A percentile compares a stretch with the other conserved stretches of the same genome.
phyloP scores from a whole-genome alignment of 495 filamentous ascomycete species.

The Aspergillus baeticus region DNA sequence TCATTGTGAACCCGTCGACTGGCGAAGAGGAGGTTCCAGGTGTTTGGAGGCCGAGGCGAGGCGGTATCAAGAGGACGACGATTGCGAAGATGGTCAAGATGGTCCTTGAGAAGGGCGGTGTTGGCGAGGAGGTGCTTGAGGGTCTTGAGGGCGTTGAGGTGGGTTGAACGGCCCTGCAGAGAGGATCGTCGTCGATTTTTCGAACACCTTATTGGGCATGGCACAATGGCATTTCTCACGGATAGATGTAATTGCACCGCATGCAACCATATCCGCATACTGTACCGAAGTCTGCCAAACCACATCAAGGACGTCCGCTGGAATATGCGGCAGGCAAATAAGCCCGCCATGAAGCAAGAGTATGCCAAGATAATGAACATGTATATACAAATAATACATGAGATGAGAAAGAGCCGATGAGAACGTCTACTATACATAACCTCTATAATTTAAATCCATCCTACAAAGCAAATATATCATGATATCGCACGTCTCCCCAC shows the following conservation, averaged over 20 bases:
- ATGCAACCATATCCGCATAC: background rate
- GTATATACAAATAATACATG: slow-evolving; percentile 16
- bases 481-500: background rate
- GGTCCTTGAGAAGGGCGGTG: slow-evolving; percentile 66
- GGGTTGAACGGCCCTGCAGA: slow-evolving; percentile 22
- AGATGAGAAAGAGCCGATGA: background rate
- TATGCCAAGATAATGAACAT: slow-evolving; percentile 9
- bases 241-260: background rate
- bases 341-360: background rate
- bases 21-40: slow-evolving; percentile 60
- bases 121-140: slow-evolving; percentile 80
- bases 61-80: slow-evolving; percentile 68
- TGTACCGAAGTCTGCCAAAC: no score
- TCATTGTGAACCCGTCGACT: slow-evolving; percentile 24
- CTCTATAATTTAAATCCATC: background rate
- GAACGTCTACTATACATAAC: slow-evolving; percentile 7
- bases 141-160: slow-evolving; percentile 63
- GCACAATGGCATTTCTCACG: background rate
- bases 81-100: slow-evolving; percentile 66
- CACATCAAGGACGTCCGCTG: no score
- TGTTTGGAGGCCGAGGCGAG: slow-evolving; percentile 76
- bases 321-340: background rate
- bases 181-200: background rate
- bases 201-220: background rate
- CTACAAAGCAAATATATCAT: background rate